Evolutionary conservation across 768 basidiomycete species (phyloP), one percentile per base, ranked within the genome.

Genomic region (Mycena indigotica): DNA sequence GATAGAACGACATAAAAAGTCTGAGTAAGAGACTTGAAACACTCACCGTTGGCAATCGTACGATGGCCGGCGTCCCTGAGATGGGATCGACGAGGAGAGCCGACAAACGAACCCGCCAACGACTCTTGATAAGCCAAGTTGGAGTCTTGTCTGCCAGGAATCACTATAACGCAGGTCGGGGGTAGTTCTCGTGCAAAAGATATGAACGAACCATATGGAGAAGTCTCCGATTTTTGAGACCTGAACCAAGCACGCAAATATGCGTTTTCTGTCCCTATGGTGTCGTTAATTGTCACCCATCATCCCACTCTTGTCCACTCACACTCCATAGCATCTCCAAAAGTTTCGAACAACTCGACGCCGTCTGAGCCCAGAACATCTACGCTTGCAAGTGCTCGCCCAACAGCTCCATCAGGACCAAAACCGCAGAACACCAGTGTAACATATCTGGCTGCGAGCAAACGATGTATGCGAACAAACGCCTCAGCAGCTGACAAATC

Each of bases 401-500:
- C 89, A 4, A 95, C 82, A 0, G 81, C 65, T 0, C 86, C 85
- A 10, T 88, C 84, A 1, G 75, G 75, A 4, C 77, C 71, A 48
- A 91, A 83, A 0, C 96, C 96, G 68, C 95, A 98, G 56, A 99
- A 84, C 21, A 98, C 92, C 21, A 99, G 78, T 1, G 88, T 82
- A 53, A 98, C 88, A n/a, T 78, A 79, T 66, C 88, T 89, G 2
- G 84, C 83, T 4, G 83, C 77, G 26, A 98, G 75, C 8, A 98
- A 67, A 5, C 95, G 81, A 62, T 96, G 94, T 6, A 98, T 81
- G 10, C 96, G 84, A 35, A 98, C 91, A 62, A 98, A 93, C 0
- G 95, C 96, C 67, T 98, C 96, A 1, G 95, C 93, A 3, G 95
- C 85, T 0, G 92, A 95, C 82, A 97, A 88, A 71, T 99, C 96